phyloP scores from a whole-genome alignment of 2,329 filamentous ascomycete genomes.

The Elsinoe australis region DNA sequence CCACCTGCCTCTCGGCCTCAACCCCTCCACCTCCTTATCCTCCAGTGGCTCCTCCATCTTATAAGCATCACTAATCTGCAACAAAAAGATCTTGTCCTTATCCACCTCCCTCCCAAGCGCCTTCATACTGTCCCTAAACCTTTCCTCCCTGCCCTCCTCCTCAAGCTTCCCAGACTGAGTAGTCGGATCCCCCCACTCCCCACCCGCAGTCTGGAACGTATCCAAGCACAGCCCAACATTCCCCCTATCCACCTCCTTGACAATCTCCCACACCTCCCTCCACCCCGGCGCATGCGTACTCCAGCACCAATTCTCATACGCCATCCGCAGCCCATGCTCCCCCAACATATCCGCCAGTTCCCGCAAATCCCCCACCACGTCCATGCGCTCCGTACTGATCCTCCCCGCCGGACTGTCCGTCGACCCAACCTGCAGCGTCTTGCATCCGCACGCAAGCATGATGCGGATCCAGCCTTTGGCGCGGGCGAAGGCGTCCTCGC shows the following conservation, averaged over 20 bases:
- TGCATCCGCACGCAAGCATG: constrained; percentile 61
- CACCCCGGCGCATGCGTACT: constrained; percentile 61
- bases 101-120: constrained; percentile 53
- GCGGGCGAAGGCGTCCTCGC: constrained; percentile 55
- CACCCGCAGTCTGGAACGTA: constrained; percentile 66
- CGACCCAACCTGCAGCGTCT: constrained; percentile 62
- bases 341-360: constrained; percentile 57
- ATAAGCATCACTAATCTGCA: constrained; percentile 72
- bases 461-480: constrained; percentile 62
- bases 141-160: constrained; percentile 15
- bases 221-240: constrained; percentile 71
- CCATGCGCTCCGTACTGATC: constrained; percentile 44
- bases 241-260: constrained; percentile 51
- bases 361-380: constrained; percentile 54
- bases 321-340: constrained; percentile 51
- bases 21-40: constrained; percentile 43
- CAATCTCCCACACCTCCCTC: constrained; percentile 63
- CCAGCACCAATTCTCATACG: constrained; percentile 82
- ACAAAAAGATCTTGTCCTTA: constrained; percentile 61
- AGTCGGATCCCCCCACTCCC: constrained; percentile 66
- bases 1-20: constrained; percentile 59
- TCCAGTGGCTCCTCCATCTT: constrained; percentile 49
- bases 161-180: constrained; percentile 47
- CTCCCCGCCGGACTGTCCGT: constrained; percentile 52
- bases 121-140: constrained; percentile 48